A percentile compares a stretch with the other conserved stretches of the same genome.
These are phyloP conservation scores for Lodderomyces metapsilosis DNA, from an alignment of 1,139 yeast species.

Conservation along the genomic window DNA sequence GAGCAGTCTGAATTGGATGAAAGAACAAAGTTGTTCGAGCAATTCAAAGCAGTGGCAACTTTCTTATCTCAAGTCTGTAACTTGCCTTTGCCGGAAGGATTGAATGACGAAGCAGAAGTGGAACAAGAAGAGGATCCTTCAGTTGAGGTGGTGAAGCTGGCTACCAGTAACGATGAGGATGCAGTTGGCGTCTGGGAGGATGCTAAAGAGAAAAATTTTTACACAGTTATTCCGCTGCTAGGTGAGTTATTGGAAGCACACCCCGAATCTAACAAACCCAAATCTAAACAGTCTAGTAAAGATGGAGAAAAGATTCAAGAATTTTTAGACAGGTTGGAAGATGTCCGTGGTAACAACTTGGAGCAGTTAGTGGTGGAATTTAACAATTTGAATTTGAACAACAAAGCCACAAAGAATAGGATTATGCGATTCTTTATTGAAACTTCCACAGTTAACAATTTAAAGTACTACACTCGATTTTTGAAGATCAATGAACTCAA, in stretches of 20 bases:
- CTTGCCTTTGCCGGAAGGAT: constrained; percentile 28
- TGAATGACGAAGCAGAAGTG: constrained; percentile 16
- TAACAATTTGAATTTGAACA: constrained; percentile 52
- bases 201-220: constrained; percentile 61
- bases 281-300: constrained; percentile 12
- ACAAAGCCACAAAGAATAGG: constrained; percentile 71
- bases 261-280: constrained; percentile 3
- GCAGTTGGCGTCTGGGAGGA: constrained; percentile 58
- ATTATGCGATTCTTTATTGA: constrained; percentile 55
- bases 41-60: constrained; percentile 44
- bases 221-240: constrained; percentile 37
- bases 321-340: constrained; percentile 47
- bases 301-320: constrained; percentile 47
- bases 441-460: constrained; percentile 43
- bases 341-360: constrained; percentile 46
- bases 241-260: constrained; percentile 30
- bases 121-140: constrained; percentile 19
- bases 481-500: constrained; percentile 55
- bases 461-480: constrained; percentile 61
- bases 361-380: constrained; percentile 60
- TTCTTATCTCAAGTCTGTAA: constrained; percentile 43
- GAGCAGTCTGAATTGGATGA: constrained; percentile 42
- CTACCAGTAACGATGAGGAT: constrained; percentile 28
- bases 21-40: constrained; percentile 37
- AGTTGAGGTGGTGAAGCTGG: constrained; percentile 25